Evolutionary conservation across 75 land plant genomes (phyloP), one percentile per base, ranked within the genome.

Genomic region (Selaginella tamariscina): DNA sequence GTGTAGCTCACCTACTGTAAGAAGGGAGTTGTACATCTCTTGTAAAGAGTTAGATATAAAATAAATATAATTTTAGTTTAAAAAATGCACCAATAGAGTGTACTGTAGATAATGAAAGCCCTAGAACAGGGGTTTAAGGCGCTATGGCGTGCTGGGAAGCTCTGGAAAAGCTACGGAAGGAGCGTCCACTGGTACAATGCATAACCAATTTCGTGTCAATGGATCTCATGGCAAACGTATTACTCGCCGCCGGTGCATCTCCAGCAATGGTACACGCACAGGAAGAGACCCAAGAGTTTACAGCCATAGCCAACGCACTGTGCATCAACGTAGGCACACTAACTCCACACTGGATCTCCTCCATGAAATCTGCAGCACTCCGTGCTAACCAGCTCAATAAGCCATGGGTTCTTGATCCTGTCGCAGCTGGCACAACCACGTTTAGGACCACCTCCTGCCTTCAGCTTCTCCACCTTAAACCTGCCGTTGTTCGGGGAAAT

Each of bases 201-300:
- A 59, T 59, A 5, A 59, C 62, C 8, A 59, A 26, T 23, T 59
- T 23, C 62, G 62, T 59, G 23, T 59, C 62, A 2, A 59, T 59
- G 62, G 62, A 59, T 59, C 8, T 59, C 62, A 59, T 59, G 62
- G 62, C 62, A 8, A 59, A 59, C 26, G 21, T 23, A n/a, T 23
- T 59, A 2, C 62, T 59, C 26, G 62, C 62, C 21, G 62, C 62
- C 21, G 62, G 62, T 2, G 62, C 62, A 23, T 59, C 62, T 23
- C 62, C 62, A 8, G 62, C 62, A 8, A 59, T 59, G 62, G 62
- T n/a, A 21, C 62, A 59, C 26, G 62, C 62, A 5, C 5, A 9
- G 18, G 62, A 59, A 5, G 62, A 59, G 62, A 59, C 23, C 21
- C 18, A 21, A 8, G 62, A 59, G 26, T 59, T 59, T n/a, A n/a